phyloP scores from a whole-genome alignment of 352 stramenopile genomes.

The Phytophthora nicotianae region DNA sequence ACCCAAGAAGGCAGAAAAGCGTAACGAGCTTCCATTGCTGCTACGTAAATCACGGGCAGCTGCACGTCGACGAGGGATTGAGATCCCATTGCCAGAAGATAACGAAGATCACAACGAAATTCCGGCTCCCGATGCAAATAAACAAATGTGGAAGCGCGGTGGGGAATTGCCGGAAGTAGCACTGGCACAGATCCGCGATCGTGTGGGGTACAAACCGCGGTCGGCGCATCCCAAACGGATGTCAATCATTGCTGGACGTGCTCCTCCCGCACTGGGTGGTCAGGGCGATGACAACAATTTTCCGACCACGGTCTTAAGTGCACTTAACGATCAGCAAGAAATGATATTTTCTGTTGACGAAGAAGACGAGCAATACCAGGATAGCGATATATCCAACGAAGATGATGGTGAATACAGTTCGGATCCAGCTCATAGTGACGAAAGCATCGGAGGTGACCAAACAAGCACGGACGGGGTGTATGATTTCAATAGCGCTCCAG shows the following conservation, averaged over 20 bases:
- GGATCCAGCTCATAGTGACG: background rate
- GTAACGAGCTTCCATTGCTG: constrained; percentile 21
- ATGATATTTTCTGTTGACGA: constrained; percentile 20
- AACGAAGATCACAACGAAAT: background rate
- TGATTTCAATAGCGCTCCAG: background rate
- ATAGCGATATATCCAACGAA: background rate
- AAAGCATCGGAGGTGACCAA: constrained; percentile 7
- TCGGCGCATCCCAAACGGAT: constrained; percentile 18
- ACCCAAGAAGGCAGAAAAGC: constrained; percentile 5
- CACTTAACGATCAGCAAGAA: background rate
- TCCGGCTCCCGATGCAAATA: constrained; percentile 22
- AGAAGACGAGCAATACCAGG: constrained; percentile 7
- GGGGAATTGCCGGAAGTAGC: constrained; percentile 26
- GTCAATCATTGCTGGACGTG: constrained; percentile 34
- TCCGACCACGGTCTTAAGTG: background rate
- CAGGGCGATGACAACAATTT: background rate
- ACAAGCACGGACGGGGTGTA: background rate
- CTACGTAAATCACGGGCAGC: constrained; percentile 17
- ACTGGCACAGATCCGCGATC: constrained; percentile 34
- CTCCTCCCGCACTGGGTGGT: background rate
- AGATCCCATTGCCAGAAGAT: constrained; percentile 7
- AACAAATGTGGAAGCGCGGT: constrained; percentile 39
- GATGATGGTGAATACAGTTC: constrained; percentile 3
- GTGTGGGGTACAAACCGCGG: constrained; percentile 19
- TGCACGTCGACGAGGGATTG: constrained; percentile 13